phyloP scores from a whole-genome alignment of 192 early-diverging fungal species.

The Umbelopsis isabellina region DNA sequence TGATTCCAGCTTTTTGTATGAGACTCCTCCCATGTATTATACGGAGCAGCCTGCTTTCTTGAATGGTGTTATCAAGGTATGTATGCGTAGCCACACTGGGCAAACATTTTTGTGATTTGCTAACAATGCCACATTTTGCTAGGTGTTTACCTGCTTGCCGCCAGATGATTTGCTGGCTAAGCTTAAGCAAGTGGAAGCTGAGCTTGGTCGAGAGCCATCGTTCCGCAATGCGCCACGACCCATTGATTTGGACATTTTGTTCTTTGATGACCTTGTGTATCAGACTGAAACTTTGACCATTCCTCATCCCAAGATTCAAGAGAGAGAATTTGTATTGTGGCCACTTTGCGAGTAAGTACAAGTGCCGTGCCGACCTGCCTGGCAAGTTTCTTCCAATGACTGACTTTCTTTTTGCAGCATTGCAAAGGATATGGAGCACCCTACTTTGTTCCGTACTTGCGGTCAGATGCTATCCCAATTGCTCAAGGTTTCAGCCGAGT shows the following conservation, averaged over 20 bases:
- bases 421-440: slow-evolving; percentile 86
- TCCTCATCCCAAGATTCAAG: slow-evolving; percentile 86
- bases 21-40: slow-evolving; percentile 96
- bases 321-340: slow-evolving; percentile 93
- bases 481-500: slow-evolving; percentile 49
- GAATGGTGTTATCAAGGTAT: slow-evolving; percentile 84
- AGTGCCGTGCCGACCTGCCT: no score
- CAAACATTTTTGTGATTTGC: background rate
- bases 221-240: slow-evolving; percentile 86
- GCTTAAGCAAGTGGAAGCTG: slow-evolving; percentile 84
- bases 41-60: slow-evolving; percentile 90
- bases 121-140: background rate
- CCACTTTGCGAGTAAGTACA: slow-evolving; percentile 86
- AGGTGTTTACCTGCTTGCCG: slow-evolving; percentile 76
- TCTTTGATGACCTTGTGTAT: slow-evolving; percentile 80
- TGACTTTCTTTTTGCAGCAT: slow-evolving; percentile 57
- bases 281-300: slow-evolving; percentile 71
- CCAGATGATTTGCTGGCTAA: slow-evolving; percentile 73
- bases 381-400: no score
- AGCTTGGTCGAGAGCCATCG: slow-evolving; percentile 72
- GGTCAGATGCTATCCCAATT: slow-evolving; percentile 68
- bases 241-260: slow-evolving; percentile 97
- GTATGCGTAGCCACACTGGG: background rate
- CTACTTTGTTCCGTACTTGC: slow-evolving; percentile 78
- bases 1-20: slow-evolving; percentile 97